Evolutionary conservation across 768 basidiomycete genomes (phyloP).

Genomic region (Termitomyces sp.): DNA sequence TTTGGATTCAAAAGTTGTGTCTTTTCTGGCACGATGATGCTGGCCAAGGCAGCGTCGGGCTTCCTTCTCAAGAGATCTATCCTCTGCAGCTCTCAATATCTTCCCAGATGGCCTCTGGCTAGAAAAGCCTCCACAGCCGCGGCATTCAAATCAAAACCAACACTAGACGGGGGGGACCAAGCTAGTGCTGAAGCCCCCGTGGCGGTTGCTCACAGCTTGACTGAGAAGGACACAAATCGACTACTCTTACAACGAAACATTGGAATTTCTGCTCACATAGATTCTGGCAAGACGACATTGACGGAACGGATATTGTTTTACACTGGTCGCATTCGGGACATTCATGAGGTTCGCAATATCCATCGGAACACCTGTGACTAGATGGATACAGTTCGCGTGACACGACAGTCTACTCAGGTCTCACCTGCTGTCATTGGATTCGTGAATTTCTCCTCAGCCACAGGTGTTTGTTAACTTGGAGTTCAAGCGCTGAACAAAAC

Average conservation of each 20-base stretch:
- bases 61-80: constrained; percentile 7
- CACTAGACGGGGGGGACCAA: constrained; percentile 2
- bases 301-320: constrained; percentile 96
- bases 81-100: constrained; percentile 1
- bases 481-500: constrained; percentile 2
- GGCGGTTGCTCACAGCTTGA: constrained; percentile 38
- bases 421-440: constrained; percentile 5
- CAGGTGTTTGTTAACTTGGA: constrained; percentile 14
- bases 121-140: constrained; percentile 41
- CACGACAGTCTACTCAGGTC: constrained; percentile 2
- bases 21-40: constrained; percentile 10
- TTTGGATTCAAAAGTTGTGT: neutral
- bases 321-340: constrained; percentile 91
- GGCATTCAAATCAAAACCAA: constrained; percentile 28
- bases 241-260: constrained; percentile 87
- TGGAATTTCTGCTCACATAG: constrained; percentile 92
- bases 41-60: constrained; percentile 16
- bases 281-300: constrained; percentile 96
- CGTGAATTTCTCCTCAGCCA: constrained; percentile 13
- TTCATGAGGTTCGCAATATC: constrained; percentile 78
- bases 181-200: constrained; percentile 18
- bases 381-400: constrained; percentile 3
- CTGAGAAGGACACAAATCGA: constrained; percentile 60
- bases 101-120: neutral
- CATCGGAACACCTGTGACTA: constrained; percentile 14